Percentiles rank a stretch among this genome's conserved stretches.
Conservation (phyloP, 352 stramenopile species). For the Phytophthora macrochlamydospora region DNA sequence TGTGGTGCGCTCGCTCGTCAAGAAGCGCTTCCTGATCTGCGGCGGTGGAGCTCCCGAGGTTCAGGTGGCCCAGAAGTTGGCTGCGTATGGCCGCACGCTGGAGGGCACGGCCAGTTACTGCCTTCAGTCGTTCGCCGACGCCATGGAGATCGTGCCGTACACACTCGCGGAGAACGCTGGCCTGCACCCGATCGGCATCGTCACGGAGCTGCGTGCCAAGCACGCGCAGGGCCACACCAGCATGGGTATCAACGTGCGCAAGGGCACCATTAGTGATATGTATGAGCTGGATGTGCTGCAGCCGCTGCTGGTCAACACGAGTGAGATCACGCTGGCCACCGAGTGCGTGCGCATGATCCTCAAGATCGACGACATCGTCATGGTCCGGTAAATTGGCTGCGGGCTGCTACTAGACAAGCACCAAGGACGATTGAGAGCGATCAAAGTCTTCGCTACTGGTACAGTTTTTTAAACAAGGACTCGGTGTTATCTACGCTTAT, state of each 20-base stretch:
- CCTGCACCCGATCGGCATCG: constrained; percentile 98
- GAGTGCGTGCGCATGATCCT: constrained; percentile 99
- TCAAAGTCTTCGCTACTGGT: constrained; percentile 7
- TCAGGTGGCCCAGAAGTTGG: constrained; percentile 94
- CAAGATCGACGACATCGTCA: constrained; percentile 99
- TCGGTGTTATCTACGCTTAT: constrained; percentile 12
- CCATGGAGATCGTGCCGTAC: constrained; percentile 98
- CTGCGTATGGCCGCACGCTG: constrained; percentile 93
- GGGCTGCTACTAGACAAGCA: constrained; percentile 7
- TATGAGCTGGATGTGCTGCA: constrained; percentile 98
- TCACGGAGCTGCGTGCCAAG: constrained; percentile 96
- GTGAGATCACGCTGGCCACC: constrained; percentile 96
- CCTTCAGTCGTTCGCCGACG: constrained; percentile 96
- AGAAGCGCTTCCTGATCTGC: constrained; percentile 98
- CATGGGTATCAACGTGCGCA: constrained; percentile 97
- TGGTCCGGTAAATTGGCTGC: constrained; percentile 86
- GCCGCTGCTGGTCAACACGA: constrained; percentile 98
- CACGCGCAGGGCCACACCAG: constrained; percentile 93
- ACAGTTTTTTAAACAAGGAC: constrained; percentile 27
- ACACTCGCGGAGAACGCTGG: constrained; percentile 99
- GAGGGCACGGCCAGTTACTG: constrained; percentile 97
- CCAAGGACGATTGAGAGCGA: constrained; percentile 4
- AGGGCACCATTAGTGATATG: constrained; percentile 98
- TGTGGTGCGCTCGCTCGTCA: constrained; percentile 98
- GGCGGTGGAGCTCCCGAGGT: constrained; percentile 97